phyloP scores from a whole-genome alignment of 306 rosid species.

The Dalbergia cochinchinensis region DNA sequence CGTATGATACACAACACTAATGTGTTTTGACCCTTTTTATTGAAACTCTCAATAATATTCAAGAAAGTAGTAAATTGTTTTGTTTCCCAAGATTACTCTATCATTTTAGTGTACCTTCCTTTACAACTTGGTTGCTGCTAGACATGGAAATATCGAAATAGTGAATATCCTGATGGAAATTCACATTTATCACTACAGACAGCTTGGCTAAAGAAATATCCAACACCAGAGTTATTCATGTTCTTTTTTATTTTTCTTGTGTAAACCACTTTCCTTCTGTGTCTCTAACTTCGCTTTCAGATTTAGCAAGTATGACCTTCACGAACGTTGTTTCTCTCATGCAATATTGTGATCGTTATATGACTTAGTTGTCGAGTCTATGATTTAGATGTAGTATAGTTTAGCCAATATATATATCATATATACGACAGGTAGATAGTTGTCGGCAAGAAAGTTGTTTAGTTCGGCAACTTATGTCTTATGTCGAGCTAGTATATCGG shows the following conservation, averaged over 20 bases:
- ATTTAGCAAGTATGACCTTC: conserved; percentile 56
- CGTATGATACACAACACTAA: too few species aligned
- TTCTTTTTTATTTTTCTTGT: conserved; percentile 33
- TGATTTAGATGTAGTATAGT: conserved; percentile 43
- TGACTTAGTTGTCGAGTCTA: conserved; percentile 40
- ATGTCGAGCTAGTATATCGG: conserved; percentile 9
- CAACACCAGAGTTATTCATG: conserved; percentile 46
- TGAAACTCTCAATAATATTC: too few species aligned
- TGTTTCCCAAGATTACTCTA: too few species aligned
- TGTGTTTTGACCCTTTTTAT: too few species aligned
- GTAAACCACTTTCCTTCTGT: conserved; percentile 42
- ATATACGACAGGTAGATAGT: conserved; percentile 32
- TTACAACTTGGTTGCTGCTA: too few species aligned
- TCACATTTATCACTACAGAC: conserved; percentile 12
- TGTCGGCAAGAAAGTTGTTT: conserved; percentile 40
- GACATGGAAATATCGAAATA: too few species aligned
- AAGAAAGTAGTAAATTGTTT: too few species aligned
- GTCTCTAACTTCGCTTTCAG: conserved; percentile 49
- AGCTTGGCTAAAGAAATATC: conserved; percentile 51
- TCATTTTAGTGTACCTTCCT: too few species aligned
- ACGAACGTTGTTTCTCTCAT: conserved; percentile 45
- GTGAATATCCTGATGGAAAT: too few species aligned
- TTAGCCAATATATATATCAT: conserved; percentile 32
- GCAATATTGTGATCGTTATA: conserved; percentile 57
- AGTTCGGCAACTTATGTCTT: conserved; percentile 34